These are phyloP conservation scores for Bacterosira constricta DNA, from an alignment of 108 stramenopile species.

Conservation along the genomic window DNA sequence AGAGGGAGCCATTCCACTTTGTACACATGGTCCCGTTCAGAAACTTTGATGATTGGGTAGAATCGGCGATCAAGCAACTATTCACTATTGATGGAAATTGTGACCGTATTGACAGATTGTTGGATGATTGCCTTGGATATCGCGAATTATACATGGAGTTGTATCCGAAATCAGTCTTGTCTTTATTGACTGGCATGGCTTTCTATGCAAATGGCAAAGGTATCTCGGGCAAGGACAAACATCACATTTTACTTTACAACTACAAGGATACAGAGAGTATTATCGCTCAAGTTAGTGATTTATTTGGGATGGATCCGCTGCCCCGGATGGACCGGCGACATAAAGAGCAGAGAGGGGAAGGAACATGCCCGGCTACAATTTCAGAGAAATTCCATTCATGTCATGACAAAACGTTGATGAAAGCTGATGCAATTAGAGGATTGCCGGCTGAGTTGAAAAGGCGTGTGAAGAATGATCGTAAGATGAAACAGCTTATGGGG, in stretches of 20 bases:
- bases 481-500: conserved; percentile 5
- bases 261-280: conserved; percentile 24
- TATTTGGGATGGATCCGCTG: conserved; percentile 20
- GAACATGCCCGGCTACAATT: conserved; percentile 23
- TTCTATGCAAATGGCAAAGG: background rate
- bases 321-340: conserved; percentile 1
- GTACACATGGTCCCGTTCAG: conserved; percentile 36
- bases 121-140: conserved; percentile 38
- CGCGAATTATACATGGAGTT: conserved; percentile 39
- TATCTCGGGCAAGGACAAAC: conserved; percentile 13
- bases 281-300: conserved; percentile 14
- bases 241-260: conserved; percentile 40
- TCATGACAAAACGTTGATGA: conserved; percentile 25
- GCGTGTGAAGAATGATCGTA: background rate
- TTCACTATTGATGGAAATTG: conserved; percentile 26
- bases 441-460: conserved; percentile 13
- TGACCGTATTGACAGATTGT: conserved; percentile 16
- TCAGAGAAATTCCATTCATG: conserved; percentile 32
- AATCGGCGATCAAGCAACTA: conserved; percentile 34
- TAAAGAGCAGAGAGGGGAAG: conserved; percentile 16
- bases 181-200: conserved; percentile 22
- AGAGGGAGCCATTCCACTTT: conserved; percentile 22
- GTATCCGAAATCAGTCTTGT: conserved; percentile 31
- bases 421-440: conserved; percentile 12
- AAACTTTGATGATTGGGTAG: conserved; percentile 40